A percentile compares a stretch with the other conserved stretches of the same genome.
Conservation (phyloP, 202 grass and related monocot genomes). For the Dendrocalamus latiflorus region DNA sequence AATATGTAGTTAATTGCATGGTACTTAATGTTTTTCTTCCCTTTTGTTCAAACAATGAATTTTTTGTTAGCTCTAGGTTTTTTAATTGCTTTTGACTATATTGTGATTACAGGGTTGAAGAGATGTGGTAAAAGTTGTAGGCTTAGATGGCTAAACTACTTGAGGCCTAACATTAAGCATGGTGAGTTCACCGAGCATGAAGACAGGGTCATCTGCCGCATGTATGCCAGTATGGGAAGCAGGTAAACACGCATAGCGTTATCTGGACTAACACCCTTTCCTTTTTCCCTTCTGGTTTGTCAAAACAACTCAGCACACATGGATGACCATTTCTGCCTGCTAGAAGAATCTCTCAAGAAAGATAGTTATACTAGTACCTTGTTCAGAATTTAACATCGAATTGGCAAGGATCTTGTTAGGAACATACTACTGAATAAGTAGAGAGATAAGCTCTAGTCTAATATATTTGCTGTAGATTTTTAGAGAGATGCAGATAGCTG, state of each 20-base stretch:
- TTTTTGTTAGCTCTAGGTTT: background rate
- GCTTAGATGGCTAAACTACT: conserved; percentile 87
- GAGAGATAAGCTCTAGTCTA: background rate
- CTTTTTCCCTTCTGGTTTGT: background rate
- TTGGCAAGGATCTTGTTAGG: background rate
- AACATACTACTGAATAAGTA: background rate
- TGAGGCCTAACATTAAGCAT: conserved; percentile 90
- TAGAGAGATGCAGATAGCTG: background rate
- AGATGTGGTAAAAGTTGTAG: conserved; percentile 94
- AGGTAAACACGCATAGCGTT: conserved; percentile 31
- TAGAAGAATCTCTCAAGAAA: too few species aligned
- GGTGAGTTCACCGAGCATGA: conserved; percentile 92
- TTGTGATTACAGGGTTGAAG: conserved; percentile 49
- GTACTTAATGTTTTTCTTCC: background rate
- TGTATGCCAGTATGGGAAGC: conserved; percentile 81
- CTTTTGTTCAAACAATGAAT: background rate
- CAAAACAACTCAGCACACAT: background rate
- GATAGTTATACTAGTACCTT: background rate
- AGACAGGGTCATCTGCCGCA: conserved; percentile 76
- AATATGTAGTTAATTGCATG: background rate
- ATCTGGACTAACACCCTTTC: background rate
- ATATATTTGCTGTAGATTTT: background rate
- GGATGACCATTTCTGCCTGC: background rate
- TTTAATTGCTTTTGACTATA: background rate
- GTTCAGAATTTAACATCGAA: background rate